Evolutionary conservation across 2,329 filamentous ascomycete species (phyloP), one percentile per base, ranked within the genome.

Genomic region (Fusarium graminum): DNA sequence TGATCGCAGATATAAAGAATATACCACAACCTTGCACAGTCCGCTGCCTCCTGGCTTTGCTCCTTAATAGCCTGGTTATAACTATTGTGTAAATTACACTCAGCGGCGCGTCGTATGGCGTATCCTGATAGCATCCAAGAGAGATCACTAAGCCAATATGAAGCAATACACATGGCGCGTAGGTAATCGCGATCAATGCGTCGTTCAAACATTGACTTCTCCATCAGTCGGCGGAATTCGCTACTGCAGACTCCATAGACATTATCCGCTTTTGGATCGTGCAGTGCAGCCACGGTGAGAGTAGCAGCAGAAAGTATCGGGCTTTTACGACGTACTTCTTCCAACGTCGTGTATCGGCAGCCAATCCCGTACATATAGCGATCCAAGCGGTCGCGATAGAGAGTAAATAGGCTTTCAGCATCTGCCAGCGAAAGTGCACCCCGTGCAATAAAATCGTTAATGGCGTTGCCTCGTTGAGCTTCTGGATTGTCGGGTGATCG

Each of bases 131-230:
- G 78, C 67, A 86, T 88, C 85, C 87, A 88, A 6, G 85, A 87
- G 19, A 88, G 78, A 59, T 89, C 86, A 6, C 85, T 85, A 0
- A 89, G 78, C 87, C 87, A 90, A 71, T 88, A 89, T 1, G 86
- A 84, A 4, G 85, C 87, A 7, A 89, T 82, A 34, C 85, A 88
- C 63, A 89, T 82, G 7, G 85, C 87, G 1, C 86, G 82, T 25
- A 90, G 80, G 65, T 86, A 83, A 59, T 89, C 86, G 4, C 77
- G 72, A 40, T 78, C 74, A 0, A 80, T 74, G 0, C 73, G 73
- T 4, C 78, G 70, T 41, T 79, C 77, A 44, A 80, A 79, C 63
- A 80, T 75, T 7, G 76, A 78, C 11, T 76, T 81, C 10, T 85
- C 83, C 63, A 88, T 84, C 2, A 88, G 76, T 1, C 83, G 79